Conservation (phyloP, 1,284 basidiomycete species). For the Somion occarium region DNA sequence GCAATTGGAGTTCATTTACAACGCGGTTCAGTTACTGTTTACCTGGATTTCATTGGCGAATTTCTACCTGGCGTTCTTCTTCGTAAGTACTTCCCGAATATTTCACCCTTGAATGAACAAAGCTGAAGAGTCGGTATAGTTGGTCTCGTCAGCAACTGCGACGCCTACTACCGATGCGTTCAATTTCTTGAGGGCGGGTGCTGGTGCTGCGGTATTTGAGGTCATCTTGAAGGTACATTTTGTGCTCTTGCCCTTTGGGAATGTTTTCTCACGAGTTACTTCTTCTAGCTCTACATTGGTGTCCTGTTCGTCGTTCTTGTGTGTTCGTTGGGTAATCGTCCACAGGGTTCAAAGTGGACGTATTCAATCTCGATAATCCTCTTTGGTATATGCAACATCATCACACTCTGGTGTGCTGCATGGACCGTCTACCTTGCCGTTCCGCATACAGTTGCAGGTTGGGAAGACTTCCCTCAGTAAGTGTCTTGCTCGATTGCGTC, state of each 20-base stretch:
- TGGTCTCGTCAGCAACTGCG: conserved; percentile 74
- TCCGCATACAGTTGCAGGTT: conserved; percentile 66
- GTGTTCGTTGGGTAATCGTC: conserved; percentile 84
- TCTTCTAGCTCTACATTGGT: conserved; percentile 64
- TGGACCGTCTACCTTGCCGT: conserved; percentile 85
- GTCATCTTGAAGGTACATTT: conserved; percentile 68
- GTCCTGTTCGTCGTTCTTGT: conserved; percentile 72
- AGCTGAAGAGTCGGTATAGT: conserved; percentile 33
- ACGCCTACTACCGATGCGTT: conserved; percentile 63
- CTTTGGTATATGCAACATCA: conserved; percentile 71
- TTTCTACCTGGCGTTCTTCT: conserved; percentile 81
- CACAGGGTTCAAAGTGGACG: conserved; percentile 83
- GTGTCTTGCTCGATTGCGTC: conserved; percentile 22
- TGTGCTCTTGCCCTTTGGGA: neutral
- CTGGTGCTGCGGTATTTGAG: conserved; percentile 74
- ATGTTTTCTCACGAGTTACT: neutral
- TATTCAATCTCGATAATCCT: conserved; percentile 72
- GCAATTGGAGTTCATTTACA: conserved; percentile 83
- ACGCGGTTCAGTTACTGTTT: conserved; percentile 73
- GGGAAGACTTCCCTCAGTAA: conserved; percentile 65
- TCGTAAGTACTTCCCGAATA: conserved; percentile 44
- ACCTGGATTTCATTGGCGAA: conserved; percentile 83
- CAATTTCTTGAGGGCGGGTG: conserved; percentile 67
- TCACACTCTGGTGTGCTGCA: conserved; percentile 84
- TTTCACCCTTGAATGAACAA: too few species aligned